These are phyloP conservation scores for Dioszegia crocea DNA, from an alignment of 768 basidiomycete species.

Conservation along the genomic window DNA sequence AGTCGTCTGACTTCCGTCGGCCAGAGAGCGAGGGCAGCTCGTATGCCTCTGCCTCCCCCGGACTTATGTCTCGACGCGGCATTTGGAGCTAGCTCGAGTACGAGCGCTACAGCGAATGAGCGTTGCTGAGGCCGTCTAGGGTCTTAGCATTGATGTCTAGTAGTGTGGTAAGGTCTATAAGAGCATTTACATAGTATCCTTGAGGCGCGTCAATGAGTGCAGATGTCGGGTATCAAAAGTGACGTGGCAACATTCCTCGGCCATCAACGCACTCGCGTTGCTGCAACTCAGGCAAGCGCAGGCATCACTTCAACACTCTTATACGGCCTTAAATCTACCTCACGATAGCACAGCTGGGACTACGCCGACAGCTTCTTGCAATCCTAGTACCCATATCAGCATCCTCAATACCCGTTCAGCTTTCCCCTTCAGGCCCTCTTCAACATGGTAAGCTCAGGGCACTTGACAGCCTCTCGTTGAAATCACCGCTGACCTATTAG, in stretches of 20 bases:
- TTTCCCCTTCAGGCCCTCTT: neutral
- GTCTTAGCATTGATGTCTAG: too few relatives aligned
- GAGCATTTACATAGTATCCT: too few relatives aligned
- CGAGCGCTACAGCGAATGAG: too few relatives aligned
- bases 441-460: constrained; percentile 17
- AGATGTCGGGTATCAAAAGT: too few relatives aligned
- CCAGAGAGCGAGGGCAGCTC: constrained; percentile 30
- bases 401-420: neutral
- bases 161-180: too few relatives aligned
- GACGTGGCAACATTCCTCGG: too few relatives aligned
- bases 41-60: constrained; percentile 40
- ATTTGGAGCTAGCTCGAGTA: neutral
- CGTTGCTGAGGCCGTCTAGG: too few relatives aligned
- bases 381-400: neutral
- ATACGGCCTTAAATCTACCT: too few relatives aligned
- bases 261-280: constrained; percentile 12
- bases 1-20: constrained; percentile 4
- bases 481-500: constrained; percentile 51
- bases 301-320: too few relatives aligned
- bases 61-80: constrained; percentile 15
- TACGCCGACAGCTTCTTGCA: too few relatives aligned
- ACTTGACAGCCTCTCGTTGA: neutral
- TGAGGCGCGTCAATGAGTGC: too few relatives aligned
- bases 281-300: neutral
- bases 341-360: too few relatives aligned